A percentile compares a stretch with the other conserved stretches of the same genome.
These are phyloP conservation scores for Aspergillus unguis DNA, from an alignment of 2,329 filamentous ascomycete genomes.

Conservation along the genomic window DNA sequence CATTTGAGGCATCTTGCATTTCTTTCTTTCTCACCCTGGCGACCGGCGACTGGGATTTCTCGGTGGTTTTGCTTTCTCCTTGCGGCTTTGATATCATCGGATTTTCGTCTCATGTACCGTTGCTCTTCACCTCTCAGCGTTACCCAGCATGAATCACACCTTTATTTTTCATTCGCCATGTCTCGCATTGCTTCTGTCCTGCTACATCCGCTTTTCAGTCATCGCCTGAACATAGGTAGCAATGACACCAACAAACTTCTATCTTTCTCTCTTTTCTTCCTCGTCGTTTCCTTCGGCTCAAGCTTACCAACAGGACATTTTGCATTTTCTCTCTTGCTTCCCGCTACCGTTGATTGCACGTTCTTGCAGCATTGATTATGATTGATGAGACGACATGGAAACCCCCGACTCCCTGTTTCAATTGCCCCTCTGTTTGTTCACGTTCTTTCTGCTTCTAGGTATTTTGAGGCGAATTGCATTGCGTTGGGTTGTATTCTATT, in stretches of 20 bases:
- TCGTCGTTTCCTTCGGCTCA: constrained; percentile 1
- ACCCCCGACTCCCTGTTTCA: not conserved
- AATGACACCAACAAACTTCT: not conserved
- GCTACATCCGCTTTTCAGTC: not conserved
- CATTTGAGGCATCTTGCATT: constrained; percentile 30
- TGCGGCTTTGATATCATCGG: constrained; percentile 15
- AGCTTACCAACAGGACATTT: constrained; percentile 3
- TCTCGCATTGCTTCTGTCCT: constrained; percentile 6
- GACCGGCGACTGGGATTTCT: constrained; percentile 12
- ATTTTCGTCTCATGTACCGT: constrained; percentile 22
- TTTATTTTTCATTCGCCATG: constrained; percentile 9
- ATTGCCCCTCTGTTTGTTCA: constrained; percentile 1
- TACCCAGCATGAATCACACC: constrained; percentile 12
- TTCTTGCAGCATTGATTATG: constrained; percentile 18
- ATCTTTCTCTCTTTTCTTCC: not conserved
- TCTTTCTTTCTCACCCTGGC: constrained; percentile 24
- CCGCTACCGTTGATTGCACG: constrained; percentile 15
- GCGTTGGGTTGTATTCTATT: not conserved
- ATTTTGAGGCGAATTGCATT: constrained; percentile 1
- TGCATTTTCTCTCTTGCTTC: constrained; percentile 1
- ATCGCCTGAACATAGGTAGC: too few species aligned
- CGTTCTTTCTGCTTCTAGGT: not conserved
- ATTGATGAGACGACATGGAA: constrained; percentile 27
- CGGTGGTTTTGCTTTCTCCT: constrained; percentile 14
- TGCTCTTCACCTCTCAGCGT: constrained; percentile 10